These are phyloP conservation scores for Irpex sp. DNA, from an alignment of 1,284 basidiomycete genomes.

Conservation along the genomic window DNA sequence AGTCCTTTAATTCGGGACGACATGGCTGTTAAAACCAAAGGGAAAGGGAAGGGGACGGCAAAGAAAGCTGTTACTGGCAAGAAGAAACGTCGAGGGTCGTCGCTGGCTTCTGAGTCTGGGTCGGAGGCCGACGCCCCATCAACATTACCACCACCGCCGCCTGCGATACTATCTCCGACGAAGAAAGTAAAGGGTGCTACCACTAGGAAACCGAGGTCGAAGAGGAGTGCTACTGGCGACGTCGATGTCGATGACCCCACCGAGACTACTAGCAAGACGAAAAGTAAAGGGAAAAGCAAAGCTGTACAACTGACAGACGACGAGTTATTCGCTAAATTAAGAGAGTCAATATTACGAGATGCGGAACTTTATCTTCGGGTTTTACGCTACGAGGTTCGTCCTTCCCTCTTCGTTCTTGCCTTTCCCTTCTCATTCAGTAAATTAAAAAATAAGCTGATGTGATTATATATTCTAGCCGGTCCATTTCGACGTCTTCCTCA, in stretches of 20 bases:
- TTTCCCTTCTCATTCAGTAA: too few species aligned
- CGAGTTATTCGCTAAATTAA: slow-evolving; percentile 31
- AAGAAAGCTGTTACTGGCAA: background rate
- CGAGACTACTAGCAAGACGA: too few species aligned
- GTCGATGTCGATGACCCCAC: too few species aligned
- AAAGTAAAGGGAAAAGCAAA: background rate
- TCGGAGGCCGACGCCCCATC: background rate
- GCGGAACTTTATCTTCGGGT: slow-evolving; percentile 47
- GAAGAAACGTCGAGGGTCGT: background rate
- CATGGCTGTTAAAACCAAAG: background rate
- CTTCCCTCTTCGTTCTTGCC: background rate
- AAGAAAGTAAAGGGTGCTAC: slow-evolving; percentile 19
- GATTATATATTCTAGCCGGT: slow-evolving; percentile 43
- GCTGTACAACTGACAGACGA: slow-evolving; percentile 31
- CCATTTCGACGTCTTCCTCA: slow-evolving; percentile 51
- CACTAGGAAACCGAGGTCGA: background rate
- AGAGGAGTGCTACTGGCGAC: too few species aligned
- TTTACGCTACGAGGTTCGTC: slow-evolving; percentile 57
- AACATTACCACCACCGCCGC: background rate
- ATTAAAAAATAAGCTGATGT: background rate
- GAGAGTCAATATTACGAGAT: slow-evolving; percentile 41
- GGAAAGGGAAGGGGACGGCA: background rate
- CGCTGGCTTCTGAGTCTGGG: background rate
- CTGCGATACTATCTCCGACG: slow-evolving; percentile 14
- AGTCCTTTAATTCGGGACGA: background rate